phyloP scores from a whole-genome alignment of 176 grass and related monocot species.

The Aegilops sharonensis region DNA sequence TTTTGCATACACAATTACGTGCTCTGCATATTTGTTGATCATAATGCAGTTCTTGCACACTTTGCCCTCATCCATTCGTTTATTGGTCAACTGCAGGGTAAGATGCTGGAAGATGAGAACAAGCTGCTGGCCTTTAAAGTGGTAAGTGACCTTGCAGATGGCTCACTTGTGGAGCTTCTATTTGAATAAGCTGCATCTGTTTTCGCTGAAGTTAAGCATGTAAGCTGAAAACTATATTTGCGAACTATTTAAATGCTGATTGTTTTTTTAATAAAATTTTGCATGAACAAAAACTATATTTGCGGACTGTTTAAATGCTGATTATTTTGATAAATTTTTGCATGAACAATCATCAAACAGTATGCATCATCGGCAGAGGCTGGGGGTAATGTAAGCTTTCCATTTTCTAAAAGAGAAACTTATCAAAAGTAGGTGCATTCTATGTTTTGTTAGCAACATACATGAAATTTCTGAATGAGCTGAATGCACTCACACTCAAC shows the following conservation, averaged over 20 bases:
- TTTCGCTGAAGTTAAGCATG: background rate
- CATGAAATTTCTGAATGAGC: background rate
- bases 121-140: conserved; percentile 71
- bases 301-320: background rate
- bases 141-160: conserved; percentile 44
- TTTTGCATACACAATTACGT: conserved; percentile 1
- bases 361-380: background rate
- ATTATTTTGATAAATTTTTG: background rate
- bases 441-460: conserved; percentile 1
- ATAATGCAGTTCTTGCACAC: background rate
- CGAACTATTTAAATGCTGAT: background rate
- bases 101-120: conserved; percentile 87
- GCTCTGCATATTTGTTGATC: conserved; percentile 17
- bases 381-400: background rate
- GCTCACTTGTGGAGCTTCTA: background rate
- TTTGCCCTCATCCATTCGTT: conserved; percentile 13
- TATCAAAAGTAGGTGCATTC: background rate
- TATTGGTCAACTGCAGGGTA: conserved; percentile 45
- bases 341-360: background rate
- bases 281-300: background rate
- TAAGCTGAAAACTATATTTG: background rate
- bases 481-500: background rate
- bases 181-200: background rate
- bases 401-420: background rate
- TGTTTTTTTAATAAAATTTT: background rate